Percentiles rank a stretch among this genome's conserved stretches.
These are phyloP conservation scores for Amborella trichopoda DNA, from an alignment of 164 flowering plant species.

Conservation along the genomic window DNA sequence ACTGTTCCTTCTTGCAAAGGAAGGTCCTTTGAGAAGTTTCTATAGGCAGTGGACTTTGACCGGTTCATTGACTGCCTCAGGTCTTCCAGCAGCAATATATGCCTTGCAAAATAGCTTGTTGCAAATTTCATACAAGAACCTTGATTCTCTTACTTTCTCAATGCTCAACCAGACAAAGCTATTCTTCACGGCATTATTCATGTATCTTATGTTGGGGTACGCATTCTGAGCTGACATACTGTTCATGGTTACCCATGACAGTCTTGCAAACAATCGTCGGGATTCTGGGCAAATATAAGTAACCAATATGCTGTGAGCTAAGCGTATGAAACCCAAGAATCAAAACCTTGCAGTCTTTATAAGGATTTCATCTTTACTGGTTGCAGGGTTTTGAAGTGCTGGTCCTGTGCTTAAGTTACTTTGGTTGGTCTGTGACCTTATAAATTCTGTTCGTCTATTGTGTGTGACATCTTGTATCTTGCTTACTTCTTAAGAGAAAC, in stretches of 20 bases:
- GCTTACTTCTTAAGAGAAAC: too few relatives aligned
- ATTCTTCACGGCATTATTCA: slow-evolving; percentile 87
- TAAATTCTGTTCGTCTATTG: too few relatives aligned
- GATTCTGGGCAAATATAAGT: too few relatives aligned
- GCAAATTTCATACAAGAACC: slow-evolving; percentile 91
- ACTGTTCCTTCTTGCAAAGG: slow-evolving; percentile 53
- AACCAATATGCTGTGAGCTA: too few relatives aligned
- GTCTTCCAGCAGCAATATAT: slow-evolving; percentile 93
- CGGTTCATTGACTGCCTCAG: slow-evolving; percentile 84
- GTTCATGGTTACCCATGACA: neutral
- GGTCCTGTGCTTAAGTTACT: too few relatives aligned
- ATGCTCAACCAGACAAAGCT: slow-evolving; percentile 96
- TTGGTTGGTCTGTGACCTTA: too few relatives aligned
- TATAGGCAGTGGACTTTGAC: slow-evolving; percentile 74
- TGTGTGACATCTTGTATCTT: too few relatives aligned
- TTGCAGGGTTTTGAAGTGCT: too few relatives aligned
- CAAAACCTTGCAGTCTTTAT: too few relatives aligned
- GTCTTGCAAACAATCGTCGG: too few relatives aligned
- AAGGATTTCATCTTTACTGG: too few relatives aligned
- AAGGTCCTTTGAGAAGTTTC: slow-evolving; percentile 49
- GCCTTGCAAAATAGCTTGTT: slow-evolving; percentile 94
- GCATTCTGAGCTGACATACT: slow-evolving; percentile 1
- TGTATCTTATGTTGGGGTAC: slow-evolving; percentile 77
- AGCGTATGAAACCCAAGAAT: too few relatives aligned
- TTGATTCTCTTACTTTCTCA: slow-evolving; percentile 98